phyloP scores from a whole-genome alignment of 805 yeast genomes.

The Wickerhamomyces mucosus region DNA sequence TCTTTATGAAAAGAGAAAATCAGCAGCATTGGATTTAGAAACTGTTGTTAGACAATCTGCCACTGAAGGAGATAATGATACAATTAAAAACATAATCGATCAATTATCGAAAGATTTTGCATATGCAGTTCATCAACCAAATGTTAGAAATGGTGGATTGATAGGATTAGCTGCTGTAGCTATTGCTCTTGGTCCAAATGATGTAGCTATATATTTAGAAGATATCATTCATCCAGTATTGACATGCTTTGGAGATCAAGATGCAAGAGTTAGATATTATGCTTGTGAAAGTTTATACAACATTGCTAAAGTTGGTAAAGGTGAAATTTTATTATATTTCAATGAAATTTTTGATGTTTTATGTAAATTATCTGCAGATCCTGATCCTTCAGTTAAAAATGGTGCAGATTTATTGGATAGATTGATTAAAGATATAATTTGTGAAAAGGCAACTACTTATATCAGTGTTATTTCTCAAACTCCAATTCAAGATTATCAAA shows the following conservation, averaged over 20 bases:
- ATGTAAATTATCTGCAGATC: slow-evolving; percentile 82
- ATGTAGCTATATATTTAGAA: slow-evolving; percentile 75
- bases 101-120: slow-evolving; percentile 73
- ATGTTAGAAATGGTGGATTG: slow-evolving; percentile 90
- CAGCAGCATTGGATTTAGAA: slow-evolving; percentile 74
- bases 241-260: slow-evolving; percentile 94
- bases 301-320: slow-evolving; percentile 93
- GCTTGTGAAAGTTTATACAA: slow-evolving; percentile 95
- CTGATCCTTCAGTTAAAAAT: slow-evolving; percentile 84
- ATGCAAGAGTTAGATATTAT: slow-evolving; percentile 92
- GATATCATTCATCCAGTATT: slow-evolving; percentile 87
- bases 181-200: slow-evolving; percentile 78
- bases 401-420: slow-evolving; percentile 93
- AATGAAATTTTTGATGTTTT: slow-evolving; percentile 92
- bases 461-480: slow-evolving; percentile 57
- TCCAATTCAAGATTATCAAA: slow-evolving; percentile 29
- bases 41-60: slow-evolving; percentile 63
- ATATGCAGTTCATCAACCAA: slow-evolving; percentile 74
- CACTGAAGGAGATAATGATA: slow-evolving; percentile 48
- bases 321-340: slow-evolving; percentile 84
- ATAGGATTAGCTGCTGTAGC: slow-evolving; percentile 95
- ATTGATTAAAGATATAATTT: slow-evolving; percentile 85
- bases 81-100: slow-evolving; percentile 51
- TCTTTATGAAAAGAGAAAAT: slow-evolving; percentile 67
- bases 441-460: slow-evolving; percentile 87